Evolutionary conservation across 306 rosid genomes (phyloP).

Genomic region (Geum urbanum): DNA sequence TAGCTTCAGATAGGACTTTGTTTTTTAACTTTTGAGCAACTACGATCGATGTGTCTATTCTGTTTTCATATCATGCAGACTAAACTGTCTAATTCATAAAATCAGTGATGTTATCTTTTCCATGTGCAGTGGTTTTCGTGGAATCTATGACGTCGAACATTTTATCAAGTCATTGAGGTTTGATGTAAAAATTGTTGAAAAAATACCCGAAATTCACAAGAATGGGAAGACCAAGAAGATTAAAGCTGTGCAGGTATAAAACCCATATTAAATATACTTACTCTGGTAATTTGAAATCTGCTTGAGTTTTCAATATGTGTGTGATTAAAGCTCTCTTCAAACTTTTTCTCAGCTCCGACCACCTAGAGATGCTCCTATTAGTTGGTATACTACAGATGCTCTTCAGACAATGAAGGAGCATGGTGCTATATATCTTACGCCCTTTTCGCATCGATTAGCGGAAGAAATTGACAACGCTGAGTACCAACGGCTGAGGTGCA

Average conservation of each 20-base stretch:
- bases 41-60: background rate
- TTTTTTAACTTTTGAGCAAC: background rate
- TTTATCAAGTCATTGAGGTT: slow-evolving; percentile 67
- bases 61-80: background rate
- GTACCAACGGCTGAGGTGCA: slow-evolving; percentile 93
- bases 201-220: slow-evolving; percentile 70
- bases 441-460: slow-evolving; percentile 95
- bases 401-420: slow-evolving; percentile 82
- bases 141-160: slow-evolving; percentile 95
- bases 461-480: slow-evolving; percentile 91
- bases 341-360: slow-evolving; percentile 65
- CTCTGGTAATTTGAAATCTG: background rate
- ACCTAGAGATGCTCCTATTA: slow-evolving; percentile 82
- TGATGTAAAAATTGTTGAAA: slow-evolving; percentile 81
- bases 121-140: slow-evolving; percentile 75
- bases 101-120: slow-evolving; percentile 10
- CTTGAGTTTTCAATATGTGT: slow-evolving; percentile 21
- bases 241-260: slow-evolving; percentile 76
- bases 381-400: slow-evolving; percentile 84
- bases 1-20: background rate
- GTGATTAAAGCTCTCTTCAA: background rate
- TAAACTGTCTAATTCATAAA: background rate
- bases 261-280: slow-evolving; percentile 10
- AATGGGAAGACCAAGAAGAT: slow-evolving; percentile 83
- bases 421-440: slow-evolving; percentile 93